Conservation (phyloP, 495 filamentous ascomycete species). For the Penicillium arizonense region DNA sequence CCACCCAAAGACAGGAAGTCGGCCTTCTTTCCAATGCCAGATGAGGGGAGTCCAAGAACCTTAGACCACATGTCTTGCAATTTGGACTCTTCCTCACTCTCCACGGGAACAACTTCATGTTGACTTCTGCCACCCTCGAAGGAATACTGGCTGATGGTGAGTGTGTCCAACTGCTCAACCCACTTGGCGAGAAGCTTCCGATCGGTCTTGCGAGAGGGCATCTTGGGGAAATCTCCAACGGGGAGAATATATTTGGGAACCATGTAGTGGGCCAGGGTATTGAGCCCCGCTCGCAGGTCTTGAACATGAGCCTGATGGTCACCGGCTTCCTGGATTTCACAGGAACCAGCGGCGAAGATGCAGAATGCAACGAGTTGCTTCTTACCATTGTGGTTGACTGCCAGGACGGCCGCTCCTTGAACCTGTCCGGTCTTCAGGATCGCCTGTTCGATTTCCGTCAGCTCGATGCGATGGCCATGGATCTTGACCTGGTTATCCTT, state of each 20-base stretch:
- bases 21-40: constrained; percentile 7
- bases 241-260: not conserved
- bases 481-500: constrained; percentile 49
- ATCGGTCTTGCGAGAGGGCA: constrained; percentile 42
- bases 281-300: not conserved
- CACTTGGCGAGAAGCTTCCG: constrained; percentile 16
- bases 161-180: constrained; percentile 7
- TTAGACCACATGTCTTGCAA: constrained; percentile 17
- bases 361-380: constrained; percentile 13
- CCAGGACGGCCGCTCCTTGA: constrained; percentile 9
- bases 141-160: not conserved
- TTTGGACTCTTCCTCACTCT: constrained; percentile 11
- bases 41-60: constrained; percentile 7
- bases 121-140: not conserved
- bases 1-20: constrained; percentile 25
- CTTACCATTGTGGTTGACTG: constrained; percentile 7
- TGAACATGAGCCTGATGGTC: not conserved
- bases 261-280: constrained; percentile 2
- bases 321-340: not conserved
- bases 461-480: constrained; percentile 39
- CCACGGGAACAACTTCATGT: not conserved
- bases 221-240: constrained; percentile 37
- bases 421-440: constrained; percentile 5
- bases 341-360: not conserved
- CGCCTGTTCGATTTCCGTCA: constrained; percentile 38